Percentiles rank a stretch among this genome's conserved stretches.
Evolutionary conservation across 2,329 filamentous ascomycete species (phyloP).

Genomic region (Aphanoascus verrucosus): DNA sequence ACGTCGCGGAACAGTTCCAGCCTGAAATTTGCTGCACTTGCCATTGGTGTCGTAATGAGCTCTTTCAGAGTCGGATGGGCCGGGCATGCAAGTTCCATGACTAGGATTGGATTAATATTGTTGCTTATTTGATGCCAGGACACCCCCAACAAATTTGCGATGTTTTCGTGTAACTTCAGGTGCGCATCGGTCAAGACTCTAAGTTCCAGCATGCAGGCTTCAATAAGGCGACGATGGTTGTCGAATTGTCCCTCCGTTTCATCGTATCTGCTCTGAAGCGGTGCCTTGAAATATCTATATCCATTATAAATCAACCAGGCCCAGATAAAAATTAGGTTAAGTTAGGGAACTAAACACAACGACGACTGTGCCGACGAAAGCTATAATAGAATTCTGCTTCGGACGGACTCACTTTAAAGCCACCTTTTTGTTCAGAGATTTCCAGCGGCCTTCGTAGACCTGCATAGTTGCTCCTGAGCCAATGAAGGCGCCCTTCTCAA

Average conservation of each 20-base stretch:
- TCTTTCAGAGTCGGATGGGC: conserved; percentile 2
- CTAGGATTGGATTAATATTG: conserved; percentile 2
- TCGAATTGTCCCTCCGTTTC: not conserved
- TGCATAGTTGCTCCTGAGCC: conserved; percentile 1
- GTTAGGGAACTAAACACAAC: not conserved
- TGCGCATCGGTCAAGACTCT: not conserved
- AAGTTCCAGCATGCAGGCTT: not conserved
- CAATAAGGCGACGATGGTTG: not conserved
- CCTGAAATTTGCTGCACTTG: not conserved
- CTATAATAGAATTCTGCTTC: not conserved
- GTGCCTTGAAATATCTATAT: not conserved
- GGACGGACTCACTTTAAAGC: conserved; percentile 3
- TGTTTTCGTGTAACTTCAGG: not conserved
- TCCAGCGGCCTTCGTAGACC: conserved; percentile 2
- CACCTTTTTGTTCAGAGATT: not conserved
- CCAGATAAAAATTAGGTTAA: not conserved
- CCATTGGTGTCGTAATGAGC: not conserved
- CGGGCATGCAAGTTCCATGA: conserved; percentile 7
- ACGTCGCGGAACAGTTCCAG: not conserved
- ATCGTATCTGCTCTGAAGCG: not conserved
- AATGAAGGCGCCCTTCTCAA: conserved; percentile 2
- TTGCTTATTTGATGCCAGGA: not conserved
- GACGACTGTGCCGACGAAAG: not conserved
- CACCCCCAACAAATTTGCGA: conserved; percentile 1
- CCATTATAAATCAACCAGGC: not conserved